A percentile compares a stretch with the other conserved stretches of the same genome.
Conservation (phyloP, 225 moss, liverwort and hornwort genomes). For the Lunularia cruciata region DNA sequence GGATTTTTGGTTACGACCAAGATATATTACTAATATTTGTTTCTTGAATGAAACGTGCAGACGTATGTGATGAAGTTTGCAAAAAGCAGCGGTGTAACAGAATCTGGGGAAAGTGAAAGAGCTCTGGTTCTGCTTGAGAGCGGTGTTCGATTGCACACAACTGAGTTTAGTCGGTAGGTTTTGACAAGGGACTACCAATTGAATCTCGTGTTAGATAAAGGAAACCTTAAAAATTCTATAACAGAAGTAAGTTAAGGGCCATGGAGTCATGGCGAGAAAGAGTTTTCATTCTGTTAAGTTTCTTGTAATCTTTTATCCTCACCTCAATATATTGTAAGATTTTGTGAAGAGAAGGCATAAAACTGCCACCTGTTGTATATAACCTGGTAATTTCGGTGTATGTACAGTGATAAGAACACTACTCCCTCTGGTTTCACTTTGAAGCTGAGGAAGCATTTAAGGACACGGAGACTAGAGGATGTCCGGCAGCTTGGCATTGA, state of each 20-base stretch:
- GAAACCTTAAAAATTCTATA: too few species aligned
- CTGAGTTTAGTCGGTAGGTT: conserved; percentile 64
- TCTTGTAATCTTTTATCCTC: too few species aligned
- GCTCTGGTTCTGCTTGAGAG: conserved; percentile 82
- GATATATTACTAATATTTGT: too few species aligned
- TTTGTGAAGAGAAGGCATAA: too few species aligned
- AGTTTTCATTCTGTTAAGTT: too few species aligned
- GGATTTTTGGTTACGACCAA: too few species aligned
- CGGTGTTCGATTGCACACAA: conserved; percentile 88
- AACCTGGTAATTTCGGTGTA: background rate
- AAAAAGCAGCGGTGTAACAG: conserved; percentile 84
- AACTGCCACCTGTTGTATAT: too few species aligned
- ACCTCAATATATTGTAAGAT: too few species aligned
- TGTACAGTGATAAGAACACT: conserved; percentile 71
- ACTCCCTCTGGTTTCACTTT: conserved; percentile 93
- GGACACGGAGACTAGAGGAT: conserved; percentile 85
- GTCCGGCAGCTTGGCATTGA: conserved; percentile 91
- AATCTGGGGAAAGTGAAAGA: conserved; percentile 89
- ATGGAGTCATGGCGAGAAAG: too few species aligned
- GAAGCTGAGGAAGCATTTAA: conserved; percentile 83
- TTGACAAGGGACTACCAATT: too few species aligned
- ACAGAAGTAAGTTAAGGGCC: too few species aligned
- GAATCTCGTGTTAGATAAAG: too few species aligned
- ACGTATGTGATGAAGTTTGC: conserved; percentile 83
- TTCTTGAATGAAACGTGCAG: conserved; percentile 44